Evolutionary conservation across 2,329 filamentous ascomycete genomes (phyloP).

Genomic region (Rugonectria rugulosa): DNA sequence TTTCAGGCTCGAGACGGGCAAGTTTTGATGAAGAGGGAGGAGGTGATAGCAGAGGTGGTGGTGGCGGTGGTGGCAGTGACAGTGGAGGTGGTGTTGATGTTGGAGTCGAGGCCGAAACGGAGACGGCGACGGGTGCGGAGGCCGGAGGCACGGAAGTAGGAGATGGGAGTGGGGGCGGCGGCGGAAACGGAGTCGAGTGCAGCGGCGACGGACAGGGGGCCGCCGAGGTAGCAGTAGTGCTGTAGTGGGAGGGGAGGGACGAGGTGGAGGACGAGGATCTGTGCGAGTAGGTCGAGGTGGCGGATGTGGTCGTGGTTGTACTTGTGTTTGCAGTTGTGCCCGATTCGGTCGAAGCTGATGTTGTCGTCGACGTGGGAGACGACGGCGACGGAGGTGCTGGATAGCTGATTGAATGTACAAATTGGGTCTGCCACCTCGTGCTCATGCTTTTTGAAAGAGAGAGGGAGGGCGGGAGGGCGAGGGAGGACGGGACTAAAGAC

Average conservation of each 20-base stretch:
- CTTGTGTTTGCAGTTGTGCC: no score
- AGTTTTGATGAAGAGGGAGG: background rate
- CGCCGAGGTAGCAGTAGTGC: no score
- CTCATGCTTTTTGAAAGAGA: constrained; percentile 17
- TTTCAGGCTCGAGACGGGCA: constrained; percentile 1
- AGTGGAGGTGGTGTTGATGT: background rate
- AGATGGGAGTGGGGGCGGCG: constrained; percentile 1
- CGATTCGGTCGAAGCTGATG: no score
- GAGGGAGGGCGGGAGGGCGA: no score
- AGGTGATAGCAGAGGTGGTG: background rate
- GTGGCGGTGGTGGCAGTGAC: constrained; percentile 1
- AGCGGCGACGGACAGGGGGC: background rate
- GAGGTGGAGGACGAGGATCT: background rate
- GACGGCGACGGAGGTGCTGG: background rate
- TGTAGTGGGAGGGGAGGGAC: background rate
- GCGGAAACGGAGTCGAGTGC: background rate
- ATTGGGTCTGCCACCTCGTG: constrained; percentile 16
- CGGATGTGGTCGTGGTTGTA: background rate
- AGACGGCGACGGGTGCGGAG: constrained; percentile 3
- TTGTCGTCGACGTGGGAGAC: no score
- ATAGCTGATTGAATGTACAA: constrained; percentile 6
- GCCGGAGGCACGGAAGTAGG: background rate
- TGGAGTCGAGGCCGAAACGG: background rate
- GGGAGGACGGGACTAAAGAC: no score
- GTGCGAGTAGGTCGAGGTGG: background rate